Base-by-base conservation (phyloP, 1,284 basidiomycete genomes). In the Wolfiporia cocos region DNA sequence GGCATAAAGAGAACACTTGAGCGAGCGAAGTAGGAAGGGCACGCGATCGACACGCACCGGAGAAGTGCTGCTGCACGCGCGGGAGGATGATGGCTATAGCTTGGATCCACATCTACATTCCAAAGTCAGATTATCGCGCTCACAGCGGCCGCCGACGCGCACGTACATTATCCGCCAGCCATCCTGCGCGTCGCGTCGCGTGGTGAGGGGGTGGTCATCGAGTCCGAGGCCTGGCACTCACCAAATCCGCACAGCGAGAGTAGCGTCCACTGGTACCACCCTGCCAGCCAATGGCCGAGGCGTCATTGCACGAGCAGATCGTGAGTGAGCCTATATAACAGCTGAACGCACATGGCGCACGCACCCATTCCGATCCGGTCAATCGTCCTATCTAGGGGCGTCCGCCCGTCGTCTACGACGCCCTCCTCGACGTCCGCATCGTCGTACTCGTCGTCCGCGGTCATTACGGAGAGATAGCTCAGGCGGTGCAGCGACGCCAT, bases 51-150 rank as follows among this genome's bases (percentile, higher is more conserved):
- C n/a, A n/a, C 74, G 58, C 59, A 86, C 87, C 69, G 52, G 70
- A 67, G 61, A 82, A 96, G 60, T 95, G 89, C 45, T 82, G 78
- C 58, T 96, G 92, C 7, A 98, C 86, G 42, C 94, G 76, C 10
- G 95, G 95, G 10, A 99, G 74, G 36, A 95, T 89, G 35, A 98
- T 92, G 30, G 93, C 91, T 23, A 89, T 67, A 17, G 83, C 81
- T 73, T 91, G 86, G 42, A 92, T 78, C 87, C 87, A 91, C 87
- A 91, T 90, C 87, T 90, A 59, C 49, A 61, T 68, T 49, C 63
- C 63, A 52, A 39, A 41, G 24, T 15, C 23, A 10, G 7, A 5
- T 18, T 6, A 24, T 37, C 36, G 42, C 29, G 42, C 46, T 21
- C 20, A 15, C 32, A 41, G 26, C 41, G 17, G 22, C 32, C 36